Evolutionary conservation across 306 rosid species (phyloP).

Genomic region (Cicer judaicum): DNA sequence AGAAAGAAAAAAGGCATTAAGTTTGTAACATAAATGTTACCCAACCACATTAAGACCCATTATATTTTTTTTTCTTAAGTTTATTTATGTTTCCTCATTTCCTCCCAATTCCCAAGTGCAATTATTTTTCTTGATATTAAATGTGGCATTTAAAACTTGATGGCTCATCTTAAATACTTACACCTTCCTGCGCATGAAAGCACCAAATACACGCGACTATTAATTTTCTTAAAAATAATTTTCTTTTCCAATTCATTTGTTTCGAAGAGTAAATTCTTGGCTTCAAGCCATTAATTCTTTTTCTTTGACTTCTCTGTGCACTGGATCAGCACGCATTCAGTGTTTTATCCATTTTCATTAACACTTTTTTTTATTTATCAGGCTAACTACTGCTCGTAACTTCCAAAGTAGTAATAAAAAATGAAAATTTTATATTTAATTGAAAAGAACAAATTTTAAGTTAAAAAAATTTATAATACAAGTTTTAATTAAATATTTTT

Average conservation of each 20-base stretch:
- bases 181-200: slow-evolving; percentile 49
- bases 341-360: neutral
- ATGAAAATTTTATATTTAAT: too few species aligned
- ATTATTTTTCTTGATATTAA: slow-evolving; percentile 49
- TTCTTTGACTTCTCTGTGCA: slow-evolving; percentile 27
- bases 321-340: slow-evolving; percentile 24
- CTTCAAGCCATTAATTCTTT: slow-evolving; percentile 26
- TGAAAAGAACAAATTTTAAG: too few species aligned
- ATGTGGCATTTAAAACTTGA: slow-evolving; percentile 51
- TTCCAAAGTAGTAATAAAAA: too few species aligned
- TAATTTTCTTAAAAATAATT: neutral
- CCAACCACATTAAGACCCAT: slow-evolving; percentile 46
- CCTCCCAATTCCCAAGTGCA: slow-evolving; percentile 33
- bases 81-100: slow-evolving; percentile 28
- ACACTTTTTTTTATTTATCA: neutral
- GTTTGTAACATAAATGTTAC: slow-evolving; percentile 52
- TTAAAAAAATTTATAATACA: too few species aligned
- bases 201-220: slow-evolving; percentile 33
- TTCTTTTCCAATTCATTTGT: neutral
- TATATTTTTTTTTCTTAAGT: slow-evolving; percentile 11
- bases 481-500: too few species aligned
- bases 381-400: too few species aligned
- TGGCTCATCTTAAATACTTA: slow-evolving; percentile 51
- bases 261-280: slow-evolving; percentile 11
- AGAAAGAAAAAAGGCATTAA: slow-evolving; percentile 52